These are phyloP conservation scores for Picea mariana DNA, from an alignment of 83 land plant species.

Conservation along the genomic window DNA sequence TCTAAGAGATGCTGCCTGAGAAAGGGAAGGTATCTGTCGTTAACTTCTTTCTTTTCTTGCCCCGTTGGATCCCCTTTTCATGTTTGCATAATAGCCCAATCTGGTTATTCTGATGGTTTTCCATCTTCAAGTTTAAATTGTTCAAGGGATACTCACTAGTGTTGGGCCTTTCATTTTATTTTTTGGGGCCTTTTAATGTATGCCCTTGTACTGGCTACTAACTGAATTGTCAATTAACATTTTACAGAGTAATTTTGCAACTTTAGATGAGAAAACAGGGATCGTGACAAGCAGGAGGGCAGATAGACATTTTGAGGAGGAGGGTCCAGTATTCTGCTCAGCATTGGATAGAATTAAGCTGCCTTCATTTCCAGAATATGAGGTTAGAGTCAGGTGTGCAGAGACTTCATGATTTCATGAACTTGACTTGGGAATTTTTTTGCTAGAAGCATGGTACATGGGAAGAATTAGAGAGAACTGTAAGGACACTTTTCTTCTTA, in stretches of 20 bases:
- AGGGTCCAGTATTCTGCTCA: constrained; percentile 90
- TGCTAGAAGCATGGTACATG: neutral
- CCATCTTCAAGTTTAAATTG: neutral
- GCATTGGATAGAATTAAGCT: constrained; percentile 92
- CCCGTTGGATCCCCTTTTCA: neutral
- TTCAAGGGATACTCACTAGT: neutral
- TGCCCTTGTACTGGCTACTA: neutral
- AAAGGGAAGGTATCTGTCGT: too few relatives aligned
- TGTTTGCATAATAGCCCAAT: too few relatives aligned
- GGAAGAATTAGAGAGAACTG: neutral
- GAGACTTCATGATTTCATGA: neutral
- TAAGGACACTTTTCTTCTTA: constrained; percentile 1
- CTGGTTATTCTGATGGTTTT: neutral
- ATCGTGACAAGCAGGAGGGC: constrained; percentile 96
- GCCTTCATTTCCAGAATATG: constrained; percentile 92
- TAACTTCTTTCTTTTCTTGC: neutral
- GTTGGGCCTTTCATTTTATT: neutral
- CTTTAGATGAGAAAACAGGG: constrained; percentile 84
- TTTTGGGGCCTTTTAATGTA: neutral
- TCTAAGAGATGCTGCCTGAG: too few relatives aligned
- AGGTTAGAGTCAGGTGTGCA: constrained; percentile 94
- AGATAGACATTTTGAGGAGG: constrained; percentile 96
- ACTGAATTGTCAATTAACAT: neutral
- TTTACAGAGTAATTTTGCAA: constrained; percentile 94
- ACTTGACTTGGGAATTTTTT: neutral